Evolutionary conservation across 805 yeast genomes (phyloP).

Genomic region (Maudiozyma turicensis): DNA sequence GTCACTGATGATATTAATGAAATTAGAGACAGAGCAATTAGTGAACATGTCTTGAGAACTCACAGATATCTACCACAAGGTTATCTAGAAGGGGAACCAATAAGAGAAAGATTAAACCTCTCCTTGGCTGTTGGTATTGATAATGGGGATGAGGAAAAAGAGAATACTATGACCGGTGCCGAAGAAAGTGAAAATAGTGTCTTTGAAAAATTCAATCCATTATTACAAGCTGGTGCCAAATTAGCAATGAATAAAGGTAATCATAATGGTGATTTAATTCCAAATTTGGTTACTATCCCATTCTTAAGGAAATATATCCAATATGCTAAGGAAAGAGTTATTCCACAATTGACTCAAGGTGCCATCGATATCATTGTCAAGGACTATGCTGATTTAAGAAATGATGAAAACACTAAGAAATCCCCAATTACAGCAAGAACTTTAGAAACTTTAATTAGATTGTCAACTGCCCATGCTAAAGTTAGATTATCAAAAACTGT

Average conservation of each 20-base stretch:
- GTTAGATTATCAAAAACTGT: conserved; percentile 75
- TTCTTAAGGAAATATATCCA: conserved; percentile 88
- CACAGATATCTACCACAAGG: conserved; percentile 87
- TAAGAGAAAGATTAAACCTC: conserved; percentile 63
- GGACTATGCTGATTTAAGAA: conserved; percentile 73
- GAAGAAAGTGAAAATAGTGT: conserved; percentile 48
- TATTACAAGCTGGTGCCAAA: conserved; percentile 71
- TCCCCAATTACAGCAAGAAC: conserved; percentile 98
- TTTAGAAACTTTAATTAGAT: conserved; percentile 86
- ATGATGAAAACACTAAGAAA: conserved; percentile 69
- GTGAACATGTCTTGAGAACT: conserved; percentile 91
- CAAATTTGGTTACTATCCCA: conserved; percentile 59
- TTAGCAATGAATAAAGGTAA: conserved; percentile 31
- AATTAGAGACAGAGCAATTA: conserved; percentile 70
- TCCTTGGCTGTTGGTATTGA: conserved; percentile 76
- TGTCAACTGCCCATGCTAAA: conserved; percentile 94
- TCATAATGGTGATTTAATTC: conserved; percentile 28
- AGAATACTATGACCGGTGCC: conserved; percentile 12
- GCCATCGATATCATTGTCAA: conserved; percentile 77
- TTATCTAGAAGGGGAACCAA: conserved; percentile 84
- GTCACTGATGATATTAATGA: conserved; percentile 93
- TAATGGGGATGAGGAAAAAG: conserved; percentile 36
- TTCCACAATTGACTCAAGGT: conserved; percentile 65
- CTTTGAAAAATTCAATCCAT: conserved; percentile 75
- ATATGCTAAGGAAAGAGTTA: conserved; percentile 81